phyloP scores from a whole-genome alignment of 2,329 filamentous ascomycete species.

The Aureobasidium subglaciale region DNA sequence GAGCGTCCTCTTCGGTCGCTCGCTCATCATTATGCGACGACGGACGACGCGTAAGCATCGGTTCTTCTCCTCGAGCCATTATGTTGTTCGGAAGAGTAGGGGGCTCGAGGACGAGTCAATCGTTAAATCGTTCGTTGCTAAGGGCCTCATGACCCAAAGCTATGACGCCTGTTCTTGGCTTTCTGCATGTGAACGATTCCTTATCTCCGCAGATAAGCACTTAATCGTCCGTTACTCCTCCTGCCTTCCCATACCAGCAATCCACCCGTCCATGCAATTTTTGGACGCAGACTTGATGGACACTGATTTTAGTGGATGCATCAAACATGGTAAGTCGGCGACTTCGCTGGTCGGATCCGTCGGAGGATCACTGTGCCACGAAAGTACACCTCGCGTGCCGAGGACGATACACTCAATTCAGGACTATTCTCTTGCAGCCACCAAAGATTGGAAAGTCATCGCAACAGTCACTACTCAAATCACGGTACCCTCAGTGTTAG shows the following conservation, averaged over 20 bases:
- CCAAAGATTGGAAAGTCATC: too few relatives aligned
- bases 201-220: background rate
- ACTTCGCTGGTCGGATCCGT: too few relatives aligned
- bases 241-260: background rate
- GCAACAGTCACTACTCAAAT: too few relatives aligned
- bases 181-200: background rate
- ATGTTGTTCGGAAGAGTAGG: background rate
- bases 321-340: too few relatives aligned
- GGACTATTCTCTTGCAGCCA: too few relatives aligned
- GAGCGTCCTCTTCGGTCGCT: constrained; percentile 50
- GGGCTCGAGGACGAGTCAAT: background rate
- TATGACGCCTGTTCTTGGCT: constrained; percentile 6
- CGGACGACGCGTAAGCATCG: constrained; percentile 48
- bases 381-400: too few relatives aligned
- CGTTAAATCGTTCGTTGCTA: background rate
- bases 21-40: constrained; percentile 52
- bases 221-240: background rate
- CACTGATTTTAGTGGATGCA: too few relatives aligned
- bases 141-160: constrained; percentile 3
- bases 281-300: background rate
- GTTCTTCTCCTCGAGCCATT: constrained; percentile 41
- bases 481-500: too few relatives aligned
- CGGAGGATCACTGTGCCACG: too few relatives aligned
- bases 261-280: background rate
- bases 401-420: too few relatives aligned